Conservation (phyloP, 2,329 filamentous ascomycete species). For the Colletotrichum acutatum region DNA sequence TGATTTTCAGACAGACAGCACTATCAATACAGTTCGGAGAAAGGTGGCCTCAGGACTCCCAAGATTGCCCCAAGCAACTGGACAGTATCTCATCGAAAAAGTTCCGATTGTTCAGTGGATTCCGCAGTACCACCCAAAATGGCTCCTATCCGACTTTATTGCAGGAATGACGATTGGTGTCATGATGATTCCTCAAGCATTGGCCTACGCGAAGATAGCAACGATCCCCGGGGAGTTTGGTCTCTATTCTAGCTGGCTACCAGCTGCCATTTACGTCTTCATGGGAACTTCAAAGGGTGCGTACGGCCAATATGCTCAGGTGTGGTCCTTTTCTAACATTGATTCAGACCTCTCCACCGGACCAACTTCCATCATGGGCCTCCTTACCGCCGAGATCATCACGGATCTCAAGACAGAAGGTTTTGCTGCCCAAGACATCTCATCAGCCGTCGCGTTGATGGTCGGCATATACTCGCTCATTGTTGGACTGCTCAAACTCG, state of each 20-base stretch:
- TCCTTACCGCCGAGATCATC: slow-evolving; percentile 71
- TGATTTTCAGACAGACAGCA: slow-evolving; percentile 50
- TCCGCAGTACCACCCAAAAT: slow-evolving; percentile 69
- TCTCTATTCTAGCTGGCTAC: slow-evolving; percentile 69
- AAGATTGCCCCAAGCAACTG: slow-evolving; percentile 61
- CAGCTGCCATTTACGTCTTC: slow-evolving; percentile 66
- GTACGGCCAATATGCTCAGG: neutral
- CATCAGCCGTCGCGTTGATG: slow-evolving; percentile 71
- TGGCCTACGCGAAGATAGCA: slow-evolving; percentile 72
- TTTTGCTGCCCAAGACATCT: slow-evolving; percentile 65
- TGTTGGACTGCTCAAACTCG: slow-evolving; percentile 70
- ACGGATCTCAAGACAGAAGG: slow-evolving; percentile 59
- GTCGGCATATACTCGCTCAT: slow-evolving; percentile 70
- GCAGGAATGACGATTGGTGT: slow-evolving; percentile 70
- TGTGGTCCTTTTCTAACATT: neutral
- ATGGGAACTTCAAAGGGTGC: slow-evolving; percentile 72
- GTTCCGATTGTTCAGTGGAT: slow-evolving; percentile 72
- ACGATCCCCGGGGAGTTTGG: slow-evolving; percentile 70
- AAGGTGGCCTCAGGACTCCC: slow-evolving; percentile 43
- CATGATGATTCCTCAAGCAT: slow-evolving; percentile 69
- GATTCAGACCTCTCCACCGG: slow-evolving; percentile 68
- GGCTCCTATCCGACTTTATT: slow-evolving; percentile 70
- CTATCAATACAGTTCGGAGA: slow-evolving; percentile 47
- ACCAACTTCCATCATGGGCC: slow-evolving; percentile 72
- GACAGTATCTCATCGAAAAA: slow-evolving; percentile 68